Evolutionary conservation across 805 yeast species (phyloP).

Genomic region (Spathaspora hagerdaliae): DNA sequence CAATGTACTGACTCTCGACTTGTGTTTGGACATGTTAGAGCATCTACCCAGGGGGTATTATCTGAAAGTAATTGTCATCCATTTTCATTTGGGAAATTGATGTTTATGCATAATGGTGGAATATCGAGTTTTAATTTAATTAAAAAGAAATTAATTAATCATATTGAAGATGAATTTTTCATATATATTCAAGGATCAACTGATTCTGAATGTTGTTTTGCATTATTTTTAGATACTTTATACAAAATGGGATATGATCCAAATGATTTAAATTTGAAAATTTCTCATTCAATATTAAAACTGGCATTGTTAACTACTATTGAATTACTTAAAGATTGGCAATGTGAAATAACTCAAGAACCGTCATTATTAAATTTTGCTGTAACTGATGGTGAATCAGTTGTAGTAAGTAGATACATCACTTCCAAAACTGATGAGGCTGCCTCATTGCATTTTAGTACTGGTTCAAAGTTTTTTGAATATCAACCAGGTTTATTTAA

Average conservation of each 20-base stretch:
- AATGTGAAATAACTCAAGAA: constrained; percentile 50
- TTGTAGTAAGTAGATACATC: constrained; percentile 84
- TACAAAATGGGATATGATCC: constrained; percentile 77
- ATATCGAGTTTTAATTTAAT: constrained; percentile 68
- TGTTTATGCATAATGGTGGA: constrained; percentile 99
- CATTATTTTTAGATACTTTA: constrained; percentile 75
- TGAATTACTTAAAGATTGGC: constrained; percentile 75
- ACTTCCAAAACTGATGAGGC: constrained; percentile 92
- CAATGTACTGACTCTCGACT: constrained; percentile 80
- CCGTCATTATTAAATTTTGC: constrained; percentile 93
- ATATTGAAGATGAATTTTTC: constrained; percentile 77
- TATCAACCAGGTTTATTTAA: constrained; percentile 86
- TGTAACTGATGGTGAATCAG: constrained; percentile 85
- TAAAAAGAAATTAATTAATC: constrained; percentile 67
- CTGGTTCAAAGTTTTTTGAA: constrained; percentile 89
- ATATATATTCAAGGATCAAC: constrained; percentile 86
- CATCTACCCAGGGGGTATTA: constrained; percentile 91
- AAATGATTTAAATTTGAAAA: constrained; percentile 20
- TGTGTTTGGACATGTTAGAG: constrained; percentile 94
- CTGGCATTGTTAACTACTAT: constrained; percentile 72
- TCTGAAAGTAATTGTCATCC: constrained; percentile 98
- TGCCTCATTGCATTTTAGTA: constrained; percentile 90
- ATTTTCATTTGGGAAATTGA: constrained; percentile 76
- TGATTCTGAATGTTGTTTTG: constrained; percentile 94
- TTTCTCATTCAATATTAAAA: constrained; percentile 57